Conservation (phyloP, 2,329 filamentous ascomycete genomes). For the Penicillium sp. region DNA sequence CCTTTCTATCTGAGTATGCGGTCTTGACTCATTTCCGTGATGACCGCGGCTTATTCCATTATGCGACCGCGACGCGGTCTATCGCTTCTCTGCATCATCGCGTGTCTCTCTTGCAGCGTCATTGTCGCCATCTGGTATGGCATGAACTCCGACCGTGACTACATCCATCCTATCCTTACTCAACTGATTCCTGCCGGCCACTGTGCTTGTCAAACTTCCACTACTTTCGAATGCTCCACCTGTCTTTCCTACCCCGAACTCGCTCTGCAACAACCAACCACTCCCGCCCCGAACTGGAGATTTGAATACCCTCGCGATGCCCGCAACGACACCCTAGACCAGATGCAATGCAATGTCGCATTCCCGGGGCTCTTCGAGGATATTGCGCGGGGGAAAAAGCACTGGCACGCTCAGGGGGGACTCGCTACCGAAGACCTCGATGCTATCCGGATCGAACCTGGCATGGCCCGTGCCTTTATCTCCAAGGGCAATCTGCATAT, state of each 20-base stretch:
- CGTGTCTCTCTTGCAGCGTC: slow-evolving; percentile 21
- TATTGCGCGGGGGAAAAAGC: slow-evolving; percentile 31
- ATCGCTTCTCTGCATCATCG: slow-evolving; percentile 24
- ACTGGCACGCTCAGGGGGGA: slow-evolving; percentile 33
- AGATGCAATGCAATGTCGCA: slow-evolving; percentile 34
- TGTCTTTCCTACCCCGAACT: slow-evolving; percentile 35
- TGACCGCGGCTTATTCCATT: slow-evolving; percentile 26
- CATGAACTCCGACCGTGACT: slow-evolving; percentile 43
- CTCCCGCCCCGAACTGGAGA: slow-evolving; percentile 27
- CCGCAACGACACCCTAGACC: slow-evolving; percentile 33
- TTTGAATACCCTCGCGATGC: slow-evolving; percentile 40
- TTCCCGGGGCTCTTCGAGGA: slow-evolving; percentile 46
- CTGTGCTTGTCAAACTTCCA: slow-evolving; percentile 43
- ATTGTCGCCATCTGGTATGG: slow-evolving; percentile 36
- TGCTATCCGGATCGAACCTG: slow-evolving; percentile 30
- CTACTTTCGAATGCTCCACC: slow-evolving; percentile 43
- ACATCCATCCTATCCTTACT: slow-evolving; percentile 41
- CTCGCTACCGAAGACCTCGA: slow-evolving; percentile 35
- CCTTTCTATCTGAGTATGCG: not conserved
- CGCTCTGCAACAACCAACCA: slow-evolving; percentile 11
- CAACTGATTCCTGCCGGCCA: slow-evolving; percentile 46
- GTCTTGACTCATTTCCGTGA: slow-evolving; percentile 13
- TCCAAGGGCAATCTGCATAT: slow-evolving; percentile 38
- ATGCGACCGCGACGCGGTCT: slow-evolving; percentile 29
- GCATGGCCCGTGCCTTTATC: slow-evolving; percentile 43